phyloP scores from a whole-genome alignment of 441 rosid species.

The Gossypium aridum region DNA sequence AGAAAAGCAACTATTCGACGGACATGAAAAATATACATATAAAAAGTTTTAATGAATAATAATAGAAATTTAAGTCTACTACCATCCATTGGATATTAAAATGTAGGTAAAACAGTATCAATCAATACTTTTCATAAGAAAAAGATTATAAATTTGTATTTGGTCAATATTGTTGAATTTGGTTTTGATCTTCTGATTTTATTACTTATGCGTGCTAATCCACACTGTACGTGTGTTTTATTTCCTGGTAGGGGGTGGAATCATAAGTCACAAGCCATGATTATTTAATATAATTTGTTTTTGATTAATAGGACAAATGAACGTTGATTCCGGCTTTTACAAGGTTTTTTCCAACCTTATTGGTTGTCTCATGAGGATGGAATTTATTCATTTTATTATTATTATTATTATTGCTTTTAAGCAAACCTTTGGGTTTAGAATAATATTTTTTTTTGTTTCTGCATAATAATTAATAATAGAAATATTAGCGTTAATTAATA shows the following conservation, averaged over 20 bases:
- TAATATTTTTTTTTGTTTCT: not conserved
- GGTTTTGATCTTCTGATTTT: not conserved
- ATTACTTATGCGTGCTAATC: not conserved
- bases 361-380: not conserved
- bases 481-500: too few species aligned
- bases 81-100: not conserved
- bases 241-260: not conserved
- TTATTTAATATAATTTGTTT: not conserved
- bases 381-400: not conserved
- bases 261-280: not conserved
- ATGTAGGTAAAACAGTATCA: conserved; percentile 15
- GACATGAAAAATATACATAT: too few species aligned
- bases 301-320: not conserved
- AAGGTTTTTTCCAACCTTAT: not conserved
- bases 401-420: not conserved
- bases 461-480: too few species aligned
- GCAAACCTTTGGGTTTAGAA: not conserved
- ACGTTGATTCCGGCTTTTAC: not conserved
- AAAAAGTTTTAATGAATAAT: too few species aligned
- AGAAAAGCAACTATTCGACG: too few species aligned
- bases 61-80: too few species aligned
- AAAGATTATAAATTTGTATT: not conserved
- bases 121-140: not conserved
- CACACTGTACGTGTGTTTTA: too few species aligned
- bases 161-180: not conserved